Percentiles rank a stretch among this genome's conserved stretches.
Conservation (phyloP, 2,329 filamentous ascomycete species). For the Claviceps africana region DNA sequence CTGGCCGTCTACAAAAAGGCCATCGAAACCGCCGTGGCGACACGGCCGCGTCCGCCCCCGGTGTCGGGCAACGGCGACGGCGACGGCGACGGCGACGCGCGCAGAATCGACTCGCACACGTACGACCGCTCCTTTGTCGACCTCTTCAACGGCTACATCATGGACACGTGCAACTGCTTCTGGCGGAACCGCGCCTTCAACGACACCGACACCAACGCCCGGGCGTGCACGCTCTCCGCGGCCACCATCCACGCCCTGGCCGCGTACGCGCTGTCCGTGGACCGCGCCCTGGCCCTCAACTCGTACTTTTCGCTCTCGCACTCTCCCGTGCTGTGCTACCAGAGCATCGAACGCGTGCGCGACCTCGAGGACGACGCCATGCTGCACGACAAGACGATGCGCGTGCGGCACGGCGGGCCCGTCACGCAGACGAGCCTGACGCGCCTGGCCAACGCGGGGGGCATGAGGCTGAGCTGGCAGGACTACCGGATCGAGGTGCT, state of each 20-base stretch:
- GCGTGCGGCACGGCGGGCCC: slow-evolving; percentile 47
- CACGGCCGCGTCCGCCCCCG: slow-evolving; percentile 13
- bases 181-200: slow-evolving; percentile 66
- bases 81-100: slow-evolving; percentile 12
- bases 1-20: slow-evolving; percentile 60
- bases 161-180: slow-evolving; percentile 74
- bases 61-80: too few species aligned
- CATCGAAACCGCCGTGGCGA: slow-evolving; percentile 50
- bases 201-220: slow-evolving; percentile 45
- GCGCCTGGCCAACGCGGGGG: slow-evolving; percentile 49
- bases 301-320: slow-evolving; percentile 44
- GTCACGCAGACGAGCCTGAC: slow-evolving; percentile 54
- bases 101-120: slow-evolving; percentile 19
- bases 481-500: slow-evolving; percentile 64
- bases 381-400: slow-evolving; percentile 24
- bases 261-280: slow-evolving; percentile 34
- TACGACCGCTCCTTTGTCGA: slow-evolving; percentile 49
- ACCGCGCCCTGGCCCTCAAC: slow-evolving; percentile 30
- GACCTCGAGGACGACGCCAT: slow-evolving; percentile 42
- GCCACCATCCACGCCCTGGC: slow-evolving; percentile 31
- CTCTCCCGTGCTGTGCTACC: slow-evolving; percentile 41
- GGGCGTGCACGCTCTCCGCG: slow-evolving; percentile 36
- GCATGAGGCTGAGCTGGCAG: slow-evolving; percentile 54
- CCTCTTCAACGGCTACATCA: slow-evolving; percentile 68
- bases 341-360: slow-evolving; percentile 41